Base-by-base conservation (phyloP, 169 alveolate genomes). In the Plasmodium relictum region DNA sequence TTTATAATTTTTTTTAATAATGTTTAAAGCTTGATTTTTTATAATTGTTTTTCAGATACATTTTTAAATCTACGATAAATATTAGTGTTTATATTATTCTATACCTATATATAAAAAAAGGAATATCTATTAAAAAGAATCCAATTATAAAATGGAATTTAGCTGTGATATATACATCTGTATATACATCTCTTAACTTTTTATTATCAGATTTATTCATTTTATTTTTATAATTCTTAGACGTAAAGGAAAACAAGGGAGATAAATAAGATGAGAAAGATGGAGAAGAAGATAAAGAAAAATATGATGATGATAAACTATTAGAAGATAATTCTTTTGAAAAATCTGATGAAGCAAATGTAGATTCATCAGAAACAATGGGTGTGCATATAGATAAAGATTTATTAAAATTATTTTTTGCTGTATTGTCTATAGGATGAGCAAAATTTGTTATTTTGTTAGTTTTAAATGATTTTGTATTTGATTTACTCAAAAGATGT, bases 161-260 rank as follows among this genome's bases (percentile, higher is more conserved):
- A 20, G 90, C 90, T 3, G 90, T 80, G 20, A 80, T 80, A 45
- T 80, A 80, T 6, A 80, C 83, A 41, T 80, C 90, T n/a, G 90
- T 80, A 37, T 80, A 80, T 42, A 80, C 83, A 44, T 80, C 90
- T 63, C 44, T 80, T 52, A 41, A 80, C 18, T 56, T 80, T 12
- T 68, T 41, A 16, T 66, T 54, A 70, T 80, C 22, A 8, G 66
- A 68, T 18, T 80, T 80, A 39, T 50, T 66, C 2, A n/a, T 16
- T 44, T 80, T 80, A 58, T 12, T 41, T 14, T 59, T 62, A 20
- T 59, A 16, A 0, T 12, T 59, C 20, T 42, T 66, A 20, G 90
- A 52, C 31, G 76, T 31, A 42, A 68, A 50, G 14, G 68, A 76
- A 61, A 61, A 74, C 0, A 61, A 18, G 0, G 88, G 61, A n/a